A percentile compares a stretch with the other conserved stretches of the same genome.
These are phyloP conservation scores for Phoma herbarum DNA, from an alignment of 2,329 filamentous ascomycete species.

Conservation along the genomic window DNA sequence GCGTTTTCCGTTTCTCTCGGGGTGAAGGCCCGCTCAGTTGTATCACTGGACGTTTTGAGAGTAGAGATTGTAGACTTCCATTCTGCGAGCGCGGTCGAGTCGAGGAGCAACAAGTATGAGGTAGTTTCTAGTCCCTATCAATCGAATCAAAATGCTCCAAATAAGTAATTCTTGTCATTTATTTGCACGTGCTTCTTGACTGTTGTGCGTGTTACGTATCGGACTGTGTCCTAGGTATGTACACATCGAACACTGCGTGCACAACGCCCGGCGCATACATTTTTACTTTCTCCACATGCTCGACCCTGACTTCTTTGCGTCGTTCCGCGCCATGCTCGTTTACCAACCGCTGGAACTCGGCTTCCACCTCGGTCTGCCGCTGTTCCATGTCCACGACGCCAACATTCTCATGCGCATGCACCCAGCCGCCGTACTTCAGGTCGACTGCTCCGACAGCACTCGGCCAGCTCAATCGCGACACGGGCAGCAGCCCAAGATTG, in stretches of 20 bases:
- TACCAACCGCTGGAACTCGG: slow-evolving; percentile 48
- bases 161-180: not conserved
- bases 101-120: not conserved
- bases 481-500: slow-evolving; percentile 66
- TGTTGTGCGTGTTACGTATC: no score
- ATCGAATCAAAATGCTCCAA: not conserved
- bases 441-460: slow-evolving; percentile 61
- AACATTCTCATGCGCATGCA: slow-evolving; percentile 70
- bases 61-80: slow-evolving; percentile 3
- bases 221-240: slow-evolving; percentile 9
- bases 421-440: slow-evolving; percentile 59
- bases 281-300: slow-evolving; percentile 62
- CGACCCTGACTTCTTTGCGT: slow-evolving; percentile 52
- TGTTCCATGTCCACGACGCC: slow-evolving; percentile 45
- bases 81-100: not conserved
- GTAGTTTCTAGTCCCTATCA: slow-evolving; percentile 2
- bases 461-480: slow-evolving; percentile 59
- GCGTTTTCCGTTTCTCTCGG: not conserved
- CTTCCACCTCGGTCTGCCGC: slow-evolving; percentile 49
- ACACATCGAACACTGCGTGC: slow-evolving; percentile 68
- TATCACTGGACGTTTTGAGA: not conserved
- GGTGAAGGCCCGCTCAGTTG: not conserved
- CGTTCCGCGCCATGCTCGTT: slow-evolving; percentile 38
- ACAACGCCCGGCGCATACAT: slow-evolving; percentile 69
- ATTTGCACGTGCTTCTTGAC: not conserved